Conservation (phyloP, 1,139 yeast species). For the Sugiyamaella grinbergsii region DNA sequence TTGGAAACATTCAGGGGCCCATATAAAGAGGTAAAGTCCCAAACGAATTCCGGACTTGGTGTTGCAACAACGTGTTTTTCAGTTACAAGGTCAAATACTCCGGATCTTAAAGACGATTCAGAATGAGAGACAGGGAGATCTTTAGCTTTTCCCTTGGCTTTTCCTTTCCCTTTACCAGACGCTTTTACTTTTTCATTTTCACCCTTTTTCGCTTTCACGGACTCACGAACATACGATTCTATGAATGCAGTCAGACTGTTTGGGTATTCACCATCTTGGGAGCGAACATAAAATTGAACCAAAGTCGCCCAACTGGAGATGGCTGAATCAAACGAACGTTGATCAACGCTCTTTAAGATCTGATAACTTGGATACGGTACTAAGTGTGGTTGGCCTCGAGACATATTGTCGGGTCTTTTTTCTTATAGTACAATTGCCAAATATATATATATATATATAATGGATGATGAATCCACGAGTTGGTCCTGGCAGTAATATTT, state of each 20-base stretch:
- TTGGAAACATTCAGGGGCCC: constrained; percentile 35
- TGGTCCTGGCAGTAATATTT: neutral
- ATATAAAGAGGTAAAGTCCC: constrained; percentile 37
- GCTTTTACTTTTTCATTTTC: neutral
- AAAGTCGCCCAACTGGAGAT: constrained; percentile 16
- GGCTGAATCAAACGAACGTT: constrained; percentile 7
- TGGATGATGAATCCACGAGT: too few relatives aligned
- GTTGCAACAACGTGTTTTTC: constrained; percentile 20
- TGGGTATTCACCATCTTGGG: constrained; percentile 7
- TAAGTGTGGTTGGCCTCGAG: constrained; percentile 4
- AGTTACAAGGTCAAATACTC: constrained; percentile 26
- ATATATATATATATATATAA: too few relatives aligned
- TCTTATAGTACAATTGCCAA: neutral
- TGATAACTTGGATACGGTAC: constrained; percentile 18
- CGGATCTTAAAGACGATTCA: constrained; percentile 12
- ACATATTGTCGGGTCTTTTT: too few relatives aligned
- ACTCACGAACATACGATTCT: constrained; percentile 18
- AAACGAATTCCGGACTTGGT: constrained; percentile 36
- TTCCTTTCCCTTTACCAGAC: neutral
- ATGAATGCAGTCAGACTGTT: constrained; percentile 16
- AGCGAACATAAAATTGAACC: constrained; percentile 11
- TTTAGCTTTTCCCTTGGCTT: constrained; percentile 4
- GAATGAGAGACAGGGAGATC: neutral
- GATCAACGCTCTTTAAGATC: constrained; percentile 10
- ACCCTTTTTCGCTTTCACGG: neutral